Conservation (phyloP, 192 early-diverging fungal genomes). For the Podochytrium sp. region DNA sequence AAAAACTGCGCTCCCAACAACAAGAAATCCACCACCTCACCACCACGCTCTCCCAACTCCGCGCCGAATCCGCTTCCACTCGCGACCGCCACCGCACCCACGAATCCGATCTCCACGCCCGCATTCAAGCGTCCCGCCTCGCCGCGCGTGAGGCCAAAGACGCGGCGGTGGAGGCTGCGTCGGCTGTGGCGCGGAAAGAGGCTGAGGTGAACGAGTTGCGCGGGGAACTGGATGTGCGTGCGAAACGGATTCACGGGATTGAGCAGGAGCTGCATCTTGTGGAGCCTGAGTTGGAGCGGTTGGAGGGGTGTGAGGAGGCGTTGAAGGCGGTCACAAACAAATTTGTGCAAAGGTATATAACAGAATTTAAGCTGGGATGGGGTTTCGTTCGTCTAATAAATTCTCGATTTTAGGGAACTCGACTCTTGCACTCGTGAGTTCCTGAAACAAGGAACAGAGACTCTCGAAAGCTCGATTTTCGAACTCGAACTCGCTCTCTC, state of each 20-base stretch:
- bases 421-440: not conserved
- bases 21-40: constrained; percentile 13
- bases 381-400: not conserved
- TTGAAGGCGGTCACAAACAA: constrained; percentile 5
- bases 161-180: not conserved
- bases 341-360: constrained; percentile 16
- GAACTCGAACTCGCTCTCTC: constrained; percentile 1
- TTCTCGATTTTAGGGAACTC: constrained; percentile 1
- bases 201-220: constrained; percentile 7
- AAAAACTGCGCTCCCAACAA: constrained; percentile 28
- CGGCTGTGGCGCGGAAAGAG: not conserved
- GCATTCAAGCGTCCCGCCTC: constrained; percentile 6
- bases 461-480: constrained; percentile 8
- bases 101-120: constrained; percentile 26
- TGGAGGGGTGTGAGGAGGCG: constrained; percentile 4
- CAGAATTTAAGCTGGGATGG: too few relatives aligned
- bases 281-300: constrained; percentile 14
- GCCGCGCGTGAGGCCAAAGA: constrained; percentile 28
- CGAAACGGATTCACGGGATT: not conserved
- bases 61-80: constrained; percentile 1
- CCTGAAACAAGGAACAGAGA: constrained; percentile 4
- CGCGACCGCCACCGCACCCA: constrained; percentile 31
- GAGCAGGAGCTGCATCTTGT: constrained; percentile 24
- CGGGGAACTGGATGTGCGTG: not conserved
- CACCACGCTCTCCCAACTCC: constrained; percentile 7